A percentile compares a stretch with the other conserved stretches of the same genome.
Evolutionary conservation across 345 rosid genomes (phyloP).

Genomic region (Pugionium dolabratum): DNA sequence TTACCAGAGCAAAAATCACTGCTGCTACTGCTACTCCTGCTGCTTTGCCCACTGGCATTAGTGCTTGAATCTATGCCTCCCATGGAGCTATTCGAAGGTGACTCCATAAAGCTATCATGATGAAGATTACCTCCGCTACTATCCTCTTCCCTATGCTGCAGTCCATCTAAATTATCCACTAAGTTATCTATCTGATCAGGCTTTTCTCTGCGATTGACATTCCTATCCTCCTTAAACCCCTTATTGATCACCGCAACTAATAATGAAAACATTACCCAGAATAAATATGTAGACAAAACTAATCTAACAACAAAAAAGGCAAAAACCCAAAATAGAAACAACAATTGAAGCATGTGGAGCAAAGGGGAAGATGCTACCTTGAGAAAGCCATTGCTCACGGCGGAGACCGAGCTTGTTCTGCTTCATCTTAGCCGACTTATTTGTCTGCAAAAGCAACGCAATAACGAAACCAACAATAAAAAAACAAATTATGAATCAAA

Average conservation of each 20-base stretch:
- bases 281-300: slow-evolving; percentile 12
- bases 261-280: slow-evolving; percentile 10
- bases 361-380: slow-evolving; percentile 45
- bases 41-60: slow-evolving; percentile 55
- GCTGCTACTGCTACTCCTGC: slow-evolving; percentile 57
- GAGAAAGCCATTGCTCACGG: slow-evolving; percentile 98
- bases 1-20: slow-evolving; percentile 56
- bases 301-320: neutral
- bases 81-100: slow-evolving; percentile 58
- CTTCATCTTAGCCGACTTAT: slow-evolving; percentile 84
- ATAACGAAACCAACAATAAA: neutral
- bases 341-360: neutral
- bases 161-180: slow-evolving; percentile 48
- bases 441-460: slow-evolving; percentile 48
- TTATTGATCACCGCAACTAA: slow-evolving; percentile 63
- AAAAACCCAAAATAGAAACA: neutral
- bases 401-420: slow-evolving; percentile 95
- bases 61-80: slow-evolving; percentile 48
- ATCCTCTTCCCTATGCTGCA: slow-evolving; percentile 43
- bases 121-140: slow-evolving; percentile 41
- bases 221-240: slow-evolving; percentile 50
- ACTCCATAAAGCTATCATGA: slow-evolving; percentile 57
- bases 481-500: slow-evolving; percentile 1
- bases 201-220: slow-evolving; percentile 25
- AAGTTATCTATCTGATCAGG: slow-evolving; percentile 38